Evolutionary conservation across 768 basidiomycete species (phyloP), one percentile per base, ranked within the genome.

Genomic region (Kwoniella sp.): DNA sequence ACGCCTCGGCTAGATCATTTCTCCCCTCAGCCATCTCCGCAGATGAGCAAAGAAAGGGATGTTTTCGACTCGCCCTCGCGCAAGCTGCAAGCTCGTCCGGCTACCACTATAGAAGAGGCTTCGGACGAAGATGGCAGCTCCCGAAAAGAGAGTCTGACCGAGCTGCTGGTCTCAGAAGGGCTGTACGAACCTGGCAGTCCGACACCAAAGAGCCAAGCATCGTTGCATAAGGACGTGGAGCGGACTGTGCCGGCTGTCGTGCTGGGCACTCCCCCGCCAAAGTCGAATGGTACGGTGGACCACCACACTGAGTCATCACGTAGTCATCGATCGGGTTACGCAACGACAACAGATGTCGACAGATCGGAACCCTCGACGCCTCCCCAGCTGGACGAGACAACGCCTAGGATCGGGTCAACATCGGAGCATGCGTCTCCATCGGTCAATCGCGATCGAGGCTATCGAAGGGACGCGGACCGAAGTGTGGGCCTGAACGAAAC

Each of bases 231-330:
- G 5, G 15, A 29, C n/a, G 26, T 38, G 8, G 52, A 56, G 31
- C 22, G 67, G 39, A 58, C 49, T 9, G 63, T 60, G 3, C 67
- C 64, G 3, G 67, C 62, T n/a, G 67, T 68, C 20, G 57, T 67
- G 3, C 49, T 64, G 15, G 65, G 60, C 28, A 50, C 66, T 5
- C 59, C 69, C 10, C 65, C 65, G 19, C 65, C 65, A 5, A 28
- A 41, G 5, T 32, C 54, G 15, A 45, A 57, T 26, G 19, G 20
- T 14, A 25, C 51, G 7, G 20, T 41, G 28, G 26, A 39, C 15
- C 25, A 43, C 25, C 14, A n/a, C 15, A 12, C 17, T 4, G 25
- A 19, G 9, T 22, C 26, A 19, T 27, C 40, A 8, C 41, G 26
- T 36, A 23, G 41, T 11, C 12, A 36, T 26, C 19, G 20, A 28